Base-by-base conservation (phyloP, 768 basidiomycete species). In the Auricularia sp. region DNA sequence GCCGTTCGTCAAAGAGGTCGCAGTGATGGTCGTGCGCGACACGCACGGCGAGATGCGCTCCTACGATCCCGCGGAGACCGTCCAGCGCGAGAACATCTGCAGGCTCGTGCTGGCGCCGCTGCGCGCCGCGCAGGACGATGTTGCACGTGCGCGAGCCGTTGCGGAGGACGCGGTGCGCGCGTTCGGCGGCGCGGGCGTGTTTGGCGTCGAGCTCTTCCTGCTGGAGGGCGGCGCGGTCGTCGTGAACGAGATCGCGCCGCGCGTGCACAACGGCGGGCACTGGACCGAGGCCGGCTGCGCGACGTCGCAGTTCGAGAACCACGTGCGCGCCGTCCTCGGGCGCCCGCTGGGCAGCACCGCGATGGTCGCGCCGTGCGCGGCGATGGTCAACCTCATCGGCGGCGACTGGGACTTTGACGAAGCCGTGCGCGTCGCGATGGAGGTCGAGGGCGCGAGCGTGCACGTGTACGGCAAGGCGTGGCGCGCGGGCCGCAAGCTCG, bases 121-220 rank as follows among this genome's bases (percentile, higher is more conserved):
- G 34, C 81, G 94, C 18, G 63, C 66, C 56, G 7, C 61, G 58
- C 83, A 77, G 65, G 74, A 72, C 3, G 83, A 90, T 69, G 75
- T 81, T 29, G 73, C 73, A 7, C 78, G 83, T 58, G 95, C 93
- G 16, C 84, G 85, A 65, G 70, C 72, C 3, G 76, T 95, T 36
- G 97, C 96, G 0, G 91, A 95, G 75, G 77, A 79, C 42, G 93
- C 95, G 0, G 82, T 98, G 29, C 82, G 77, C 65, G 84, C 87
- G 6, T 82, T 98, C 43, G 75, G 84, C 18, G 96, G 95, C 3
- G 95, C 94, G 8, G 97, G 97, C 11, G 84, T 98, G 33, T 98
- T 97, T 76, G 97, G 95, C 1, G 95, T 99, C 1, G 97, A 99
- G 74, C 93, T 98, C 93, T 99, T 99, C 77, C 78, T 98, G 51